phyloP scores from a whole-genome alignment of 257 asterid genomes.

The Solanum appendiculatum region DNA sequence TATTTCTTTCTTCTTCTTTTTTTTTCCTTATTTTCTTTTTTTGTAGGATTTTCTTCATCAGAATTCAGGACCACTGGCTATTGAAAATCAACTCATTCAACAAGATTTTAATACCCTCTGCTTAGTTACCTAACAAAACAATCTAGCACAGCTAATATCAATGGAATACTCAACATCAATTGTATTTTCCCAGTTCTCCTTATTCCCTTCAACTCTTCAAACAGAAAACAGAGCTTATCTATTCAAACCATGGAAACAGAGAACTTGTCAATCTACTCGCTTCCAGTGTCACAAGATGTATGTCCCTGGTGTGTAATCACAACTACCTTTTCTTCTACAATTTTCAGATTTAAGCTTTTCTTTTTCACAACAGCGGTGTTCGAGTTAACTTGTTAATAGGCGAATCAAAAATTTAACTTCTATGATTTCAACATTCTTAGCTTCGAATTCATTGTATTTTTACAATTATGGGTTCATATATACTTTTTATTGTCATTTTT shows the following conservation, averaged over 20 bases:
- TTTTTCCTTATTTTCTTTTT: neutral
- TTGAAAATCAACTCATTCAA: neutral
- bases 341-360: neutral
- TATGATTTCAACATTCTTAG: neutral
- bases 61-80: neutral
- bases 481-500: neutral
- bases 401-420: neutral
- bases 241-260: constrained; percentile 20
- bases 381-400: neutral
- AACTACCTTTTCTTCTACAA: neutral
- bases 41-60: neutral
- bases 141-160: neutral
- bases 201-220: constrained; percentile 16
- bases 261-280: constrained; percentile 19
- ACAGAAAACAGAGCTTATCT: constrained; percentile 14
- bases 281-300: constrained; percentile 75
- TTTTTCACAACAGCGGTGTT: neutral
- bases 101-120: neutral
- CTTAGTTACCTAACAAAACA: neutral
- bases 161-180: constrained; percentile 34
- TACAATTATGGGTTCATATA: neutral
- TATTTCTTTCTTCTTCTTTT: neutral
- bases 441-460: neutral
- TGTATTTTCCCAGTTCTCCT: constrained; percentile 10
- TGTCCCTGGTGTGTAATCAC: constrained; percentile 61